phyloP scores from a whole-genome alignment of 306 rosid genomes.

The Cucurbita ficifolia region DNA sequence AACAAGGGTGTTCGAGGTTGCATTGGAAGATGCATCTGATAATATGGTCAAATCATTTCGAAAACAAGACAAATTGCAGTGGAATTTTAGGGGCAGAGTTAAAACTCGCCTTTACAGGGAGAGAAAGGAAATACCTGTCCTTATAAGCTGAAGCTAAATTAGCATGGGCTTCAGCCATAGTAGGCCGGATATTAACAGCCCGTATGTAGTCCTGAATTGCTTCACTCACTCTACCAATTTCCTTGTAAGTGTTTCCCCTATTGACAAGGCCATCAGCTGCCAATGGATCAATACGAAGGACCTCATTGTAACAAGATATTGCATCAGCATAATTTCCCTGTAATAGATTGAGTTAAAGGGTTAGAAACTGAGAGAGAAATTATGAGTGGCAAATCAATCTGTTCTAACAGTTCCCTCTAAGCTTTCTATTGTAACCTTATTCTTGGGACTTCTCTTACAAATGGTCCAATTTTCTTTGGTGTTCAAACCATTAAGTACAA shows the following conservation, averaged over 20 bases:
- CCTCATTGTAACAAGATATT: constrained; percentile 93
- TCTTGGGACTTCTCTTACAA: background rate
- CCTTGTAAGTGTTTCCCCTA: constrained; percentile 95
- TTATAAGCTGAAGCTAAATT: constrained; percentile 97
- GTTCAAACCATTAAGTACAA: background rate
- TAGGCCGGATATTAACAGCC: constrained; percentile 71
- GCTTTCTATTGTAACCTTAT: background rate
- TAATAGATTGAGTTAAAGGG: background rate
- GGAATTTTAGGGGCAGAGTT: background rate
- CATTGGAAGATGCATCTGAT: background rate
- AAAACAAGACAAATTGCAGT: background rate
- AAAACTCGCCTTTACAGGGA: background rate
- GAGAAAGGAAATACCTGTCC: constrained; percentile 47
- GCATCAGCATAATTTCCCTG: constrained; percentile 98
- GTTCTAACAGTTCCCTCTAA: background rate
- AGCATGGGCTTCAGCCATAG: constrained; percentile 99
- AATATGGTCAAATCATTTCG: background rate
- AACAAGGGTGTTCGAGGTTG: background rate
- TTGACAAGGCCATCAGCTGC: constrained; percentile 99
- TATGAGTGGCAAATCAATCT: background rate
- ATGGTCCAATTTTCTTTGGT: background rate
- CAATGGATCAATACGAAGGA: constrained; percentile 92
- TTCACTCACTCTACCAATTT: constrained; percentile 91
- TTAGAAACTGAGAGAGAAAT: background rate
- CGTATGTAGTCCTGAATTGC: constrained; percentile 82